Percentiles rank a stretch among this genome's conserved stretches.
Evolutionary conservation across 208 protist genomes (phyloP).

Genomic region (Endotrypanum monterogeii): DNA sequence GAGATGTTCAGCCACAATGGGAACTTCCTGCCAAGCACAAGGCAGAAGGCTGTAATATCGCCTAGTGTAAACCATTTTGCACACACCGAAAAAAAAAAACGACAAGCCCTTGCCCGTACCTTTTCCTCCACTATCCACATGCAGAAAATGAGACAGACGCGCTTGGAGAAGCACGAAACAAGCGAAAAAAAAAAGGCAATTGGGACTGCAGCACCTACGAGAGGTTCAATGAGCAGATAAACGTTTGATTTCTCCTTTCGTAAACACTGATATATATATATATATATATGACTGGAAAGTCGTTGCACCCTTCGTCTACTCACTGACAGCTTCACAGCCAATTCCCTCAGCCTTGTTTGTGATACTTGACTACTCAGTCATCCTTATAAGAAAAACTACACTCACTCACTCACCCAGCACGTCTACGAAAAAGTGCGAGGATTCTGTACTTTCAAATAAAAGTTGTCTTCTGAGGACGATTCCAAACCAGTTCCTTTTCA

Average conservation of each 20-base stretch:
- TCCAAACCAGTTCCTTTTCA: not conserved
- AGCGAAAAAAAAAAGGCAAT: not conserved
- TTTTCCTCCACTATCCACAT: not conserved
- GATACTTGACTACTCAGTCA: not conserved
- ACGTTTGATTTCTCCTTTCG: not conserved
- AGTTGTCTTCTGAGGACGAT: not conserved
- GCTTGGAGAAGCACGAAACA: not conserved
- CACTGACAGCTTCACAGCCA: not conserved
- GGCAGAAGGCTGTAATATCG: not conserved
- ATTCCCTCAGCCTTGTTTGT: not conserved
- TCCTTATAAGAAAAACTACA: constrained; percentile 6
- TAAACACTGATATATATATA: not conserved
- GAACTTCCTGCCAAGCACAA: not conserved
- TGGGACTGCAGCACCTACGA: not conserved
- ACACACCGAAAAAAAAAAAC: too few relatives aligned
- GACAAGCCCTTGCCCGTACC: not conserved
- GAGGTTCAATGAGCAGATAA: not conserved
- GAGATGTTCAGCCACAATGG: not conserved
- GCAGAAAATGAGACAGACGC: not conserved
- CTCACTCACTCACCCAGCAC: not conserved
- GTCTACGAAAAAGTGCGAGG: not conserved
- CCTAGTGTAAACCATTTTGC: not conserved
- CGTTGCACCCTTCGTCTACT: not conserved
- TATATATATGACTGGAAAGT: too few relatives aligned
- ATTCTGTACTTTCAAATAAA: not conserved